Evolutionary conservation across 2,329 filamentous ascomycete genomes (phyloP), one percentile per base, ranked within the genome.

Genomic region (Annulohypoxylon truncatum): DNA sequence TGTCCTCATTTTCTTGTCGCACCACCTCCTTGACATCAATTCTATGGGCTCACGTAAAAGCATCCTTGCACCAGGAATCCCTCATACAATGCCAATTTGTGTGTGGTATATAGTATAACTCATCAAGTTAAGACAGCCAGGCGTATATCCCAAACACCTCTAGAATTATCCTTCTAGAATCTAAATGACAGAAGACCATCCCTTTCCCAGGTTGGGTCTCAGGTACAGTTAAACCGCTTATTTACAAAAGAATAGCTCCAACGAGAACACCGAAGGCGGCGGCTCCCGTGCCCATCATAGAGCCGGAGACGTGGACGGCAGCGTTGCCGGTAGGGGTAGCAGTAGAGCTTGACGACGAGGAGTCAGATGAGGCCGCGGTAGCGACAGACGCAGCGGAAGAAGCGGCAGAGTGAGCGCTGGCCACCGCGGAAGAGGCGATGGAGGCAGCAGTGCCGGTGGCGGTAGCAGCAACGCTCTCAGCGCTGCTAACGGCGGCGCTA

Each of bases 381-480:
- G 60, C 54, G 18, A 22, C 57, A 4, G 60, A 59, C 1, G 48
- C 33, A 22, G 29, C 44, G 12, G 24, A 28, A 5, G 59, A 59
- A 7, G 59, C 64, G 3, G 26, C 53, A 7, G 58, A 57, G 13
- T 60, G 56, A 33, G 56, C 56, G 38, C 56, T 60, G 3, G 18
- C 13, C 24, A 61, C 46, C 2, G 50, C 71, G 1, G 68, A 69
- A 2, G 64, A 66, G 13, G 69, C 69, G 7, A 59, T 59, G 1
- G 67, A 64, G 2, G 28, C 46, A 26, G 42, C 67, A 3, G 26
- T 60, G 28, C 68, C 66, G 5, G 71, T 71, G 10, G 71, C 71
- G 2, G 71, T 73, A 7, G 71, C 63, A 4, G 68, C 70, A n/a
- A 73, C 67, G 54, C 67, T 71, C 61, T 71, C 38, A 2, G 71